These are phyloP conservation scores for Diaporthe citriasiana DNA, from an alignment of 2,329 filamentous ascomycete genomes.

Conservation along the genomic window DNA sequence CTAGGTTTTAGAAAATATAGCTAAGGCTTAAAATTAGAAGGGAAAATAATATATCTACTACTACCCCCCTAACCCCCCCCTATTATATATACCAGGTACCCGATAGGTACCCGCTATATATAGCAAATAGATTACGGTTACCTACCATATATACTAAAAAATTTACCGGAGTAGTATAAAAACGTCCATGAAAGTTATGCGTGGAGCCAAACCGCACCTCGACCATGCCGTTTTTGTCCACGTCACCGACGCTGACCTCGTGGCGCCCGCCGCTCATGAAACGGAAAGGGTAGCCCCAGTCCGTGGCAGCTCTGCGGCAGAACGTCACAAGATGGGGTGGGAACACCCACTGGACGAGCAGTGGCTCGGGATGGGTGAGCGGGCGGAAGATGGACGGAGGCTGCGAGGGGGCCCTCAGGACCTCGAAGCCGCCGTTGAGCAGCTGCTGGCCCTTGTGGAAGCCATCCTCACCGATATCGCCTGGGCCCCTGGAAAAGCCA, in stretches of 20 bases:
- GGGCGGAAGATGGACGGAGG: slow-evolving; percentile 14
- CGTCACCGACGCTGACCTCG: slow-evolving; percentile 26
- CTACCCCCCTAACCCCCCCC: neutral
- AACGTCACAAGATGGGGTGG: slow-evolving; percentile 17
- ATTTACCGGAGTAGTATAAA: neutral
- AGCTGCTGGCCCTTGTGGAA: slow-evolving; percentile 23
- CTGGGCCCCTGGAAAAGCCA: neutral
- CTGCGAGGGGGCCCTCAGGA: slow-evolving; percentile 22
- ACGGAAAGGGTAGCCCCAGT: slow-evolving; percentile 35
- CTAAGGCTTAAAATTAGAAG: neutral
- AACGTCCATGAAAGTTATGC: slow-evolving; percentile 8
- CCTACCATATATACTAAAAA: neutral
- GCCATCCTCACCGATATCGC: slow-evolving; percentile 20
- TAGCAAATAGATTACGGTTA: neutral
- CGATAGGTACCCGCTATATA: neutral
- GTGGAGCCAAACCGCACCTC: slow-evolving; percentile 33
- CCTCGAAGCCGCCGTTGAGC: slow-evolving; percentile 29
- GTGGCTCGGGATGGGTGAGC: slow-evolving; percentile 19
- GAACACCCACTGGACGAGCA: slow-evolving; percentile 29
- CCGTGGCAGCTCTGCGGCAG: slow-evolving; percentile 26
- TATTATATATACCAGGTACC: neutral
- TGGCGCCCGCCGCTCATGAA: slow-evolving; percentile 37
- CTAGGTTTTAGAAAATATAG: neutral
- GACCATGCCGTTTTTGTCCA: slow-evolving; percentile 2
- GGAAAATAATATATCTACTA: neutral